Percentiles rank a stretch among this genome's conserved stretches.
phyloP scores from a whole-genome alignment of 2,329 filamentous ascomycete genomes.

The Fusarium acutatum region DNA sequence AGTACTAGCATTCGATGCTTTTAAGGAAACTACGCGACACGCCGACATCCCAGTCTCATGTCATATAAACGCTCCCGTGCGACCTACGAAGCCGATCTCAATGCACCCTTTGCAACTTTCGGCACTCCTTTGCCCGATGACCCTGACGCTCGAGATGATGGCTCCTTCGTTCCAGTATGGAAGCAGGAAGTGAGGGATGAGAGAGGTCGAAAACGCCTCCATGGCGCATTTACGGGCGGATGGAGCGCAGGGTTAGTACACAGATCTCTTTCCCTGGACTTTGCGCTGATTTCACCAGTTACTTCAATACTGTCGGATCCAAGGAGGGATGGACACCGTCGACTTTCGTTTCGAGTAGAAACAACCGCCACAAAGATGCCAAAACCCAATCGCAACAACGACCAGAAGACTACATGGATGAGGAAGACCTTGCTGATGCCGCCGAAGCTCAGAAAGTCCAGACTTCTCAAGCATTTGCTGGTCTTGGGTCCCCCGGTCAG shows the following conservation, averaged over 20 bases:
- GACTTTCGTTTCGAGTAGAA: slow-evolving; percentile 89
- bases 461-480: slow-evolving; percentile 77
- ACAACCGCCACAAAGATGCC: slow-evolving; percentile 76
- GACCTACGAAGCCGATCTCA: slow-evolving; percentile 78
- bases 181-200: slow-evolving; percentile 98
- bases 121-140: slow-evolving; percentile 89
- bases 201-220: slow-evolving; percentile 85
- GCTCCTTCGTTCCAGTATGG: slow-evolving; percentile 93
- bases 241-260: slow-evolving; percentile 89
- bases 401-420: slow-evolving; percentile 95
- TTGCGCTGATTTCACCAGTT: slow-evolving; percentile 59
- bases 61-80: slow-evolving; percentile 81
- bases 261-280: not conserved
- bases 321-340: slow-evolving; percentile 98
- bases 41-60: slow-evolving; percentile 58
- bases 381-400: slow-evolving; percentile 67
- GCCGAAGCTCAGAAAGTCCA: slow-evolving; percentile 80
- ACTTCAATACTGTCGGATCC: slow-evolving; percentile 97
- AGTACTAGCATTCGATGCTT: slow-evolving; percentile 15
- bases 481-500: slow-evolving; percentile 73
- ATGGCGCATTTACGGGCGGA: slow-evolving; percentile 96
- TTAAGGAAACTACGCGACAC: slow-evolving; percentile 2
- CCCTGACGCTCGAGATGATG: slow-evolving; percentile 82
- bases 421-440: slow-evolving; percentile 89
- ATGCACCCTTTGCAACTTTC: slow-evolving; percentile 79